Conservation (phyloP, 306 rosid genomes). For the Canavalia ensiformis region DNA sequence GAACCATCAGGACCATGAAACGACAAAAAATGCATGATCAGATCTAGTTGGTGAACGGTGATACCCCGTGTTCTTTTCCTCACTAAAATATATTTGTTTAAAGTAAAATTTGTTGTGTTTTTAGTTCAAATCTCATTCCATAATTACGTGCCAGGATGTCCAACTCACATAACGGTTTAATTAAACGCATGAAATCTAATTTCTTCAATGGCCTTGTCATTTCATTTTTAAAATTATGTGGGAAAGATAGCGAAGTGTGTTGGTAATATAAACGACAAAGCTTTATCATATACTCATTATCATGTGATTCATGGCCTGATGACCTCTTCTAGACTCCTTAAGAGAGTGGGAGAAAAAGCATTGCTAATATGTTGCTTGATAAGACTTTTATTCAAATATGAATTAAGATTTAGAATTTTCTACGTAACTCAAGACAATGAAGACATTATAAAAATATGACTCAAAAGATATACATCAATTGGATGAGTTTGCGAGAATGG, state of each 20-base stretch:
- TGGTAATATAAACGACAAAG: conserved; percentile 49
- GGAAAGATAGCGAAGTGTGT: conserved; percentile 37
- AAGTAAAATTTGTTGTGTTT: conserved; percentile 27
- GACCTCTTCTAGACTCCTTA: neutral
- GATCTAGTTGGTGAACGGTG: conserved; percentile 60
- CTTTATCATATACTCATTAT: conserved; percentile 30
- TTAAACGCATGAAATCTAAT: conserved; percentile 54
- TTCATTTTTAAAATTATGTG: conserved; percentile 30
- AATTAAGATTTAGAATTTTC: neutral
- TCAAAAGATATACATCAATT: neutral
- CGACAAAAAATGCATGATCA: conserved; percentile 58
- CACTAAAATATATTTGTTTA: conserved; percentile 26
- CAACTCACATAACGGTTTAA: conserved; percentile 41
- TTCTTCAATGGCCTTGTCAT: conserved; percentile 67
- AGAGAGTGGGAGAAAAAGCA: too few species aligned
- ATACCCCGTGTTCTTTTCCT: conserved; percentile 45
- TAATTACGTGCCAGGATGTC: conserved; percentile 70
- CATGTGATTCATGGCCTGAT: conserved; percentile 23
- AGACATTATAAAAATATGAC: neutral
- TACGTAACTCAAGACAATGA: neutral
- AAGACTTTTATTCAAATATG: conserved; percentile 6
- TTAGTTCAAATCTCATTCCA: conserved; percentile 47
- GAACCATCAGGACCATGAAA: conserved; percentile 42
- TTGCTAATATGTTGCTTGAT: neutral
- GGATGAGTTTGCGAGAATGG: neutral